Evolutionary conservation across 345 rosid genomes (phyloP), one percentile per base, ranked within the genome.

Genomic region (Linum usitatissimum): DNA sequence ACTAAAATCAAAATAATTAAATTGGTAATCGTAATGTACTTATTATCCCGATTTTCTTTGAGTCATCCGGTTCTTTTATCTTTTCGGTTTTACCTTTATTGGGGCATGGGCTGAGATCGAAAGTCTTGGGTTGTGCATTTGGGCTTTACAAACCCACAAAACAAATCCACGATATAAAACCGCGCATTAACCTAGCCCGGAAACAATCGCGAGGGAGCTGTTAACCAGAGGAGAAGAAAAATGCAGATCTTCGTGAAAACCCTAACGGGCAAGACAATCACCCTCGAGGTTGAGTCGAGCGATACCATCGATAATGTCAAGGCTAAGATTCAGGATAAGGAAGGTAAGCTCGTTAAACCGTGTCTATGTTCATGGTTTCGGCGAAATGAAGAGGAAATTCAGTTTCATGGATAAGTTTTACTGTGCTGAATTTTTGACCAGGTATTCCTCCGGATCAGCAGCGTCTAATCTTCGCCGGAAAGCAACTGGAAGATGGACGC

Each of bases 201-300:
- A 23, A 2, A 23, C 28, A 23, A 23, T 23, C 28, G 28, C 28
- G 28, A 23, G 28, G 28, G 28, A 23, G 28, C 28, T 23, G 28
- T 23, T 23, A 23, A 2, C 1, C 28, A 23, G 30, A 17, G 19
- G 55, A 23, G 40, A 36, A 36, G 8, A 9, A 71, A 68, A 68
- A 88, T 88, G 96, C 94, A 91, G 90, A 91, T 91, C 4, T 91
- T 91, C 72, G 98, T 88, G 72, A 88, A 84, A 73, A 88, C 96
- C 60, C 84, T 88, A 1, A 91, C 98, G 2, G 96, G 96, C 19
- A 91, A 91, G 80, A 91, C 97, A 69, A 90, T 90, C 12, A 90
- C 97, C 28, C 96, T 91, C 73, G 93, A 90, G 79, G 96, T 87
- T 14, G 96, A 91, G 88, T 81, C 90, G 80, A 81, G 89, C 49